These are phyloP conservation scores for Coemansia sp. DNA, from an alignment of 192 early-diverging fungal species.

Conservation along the genomic window DNA sequence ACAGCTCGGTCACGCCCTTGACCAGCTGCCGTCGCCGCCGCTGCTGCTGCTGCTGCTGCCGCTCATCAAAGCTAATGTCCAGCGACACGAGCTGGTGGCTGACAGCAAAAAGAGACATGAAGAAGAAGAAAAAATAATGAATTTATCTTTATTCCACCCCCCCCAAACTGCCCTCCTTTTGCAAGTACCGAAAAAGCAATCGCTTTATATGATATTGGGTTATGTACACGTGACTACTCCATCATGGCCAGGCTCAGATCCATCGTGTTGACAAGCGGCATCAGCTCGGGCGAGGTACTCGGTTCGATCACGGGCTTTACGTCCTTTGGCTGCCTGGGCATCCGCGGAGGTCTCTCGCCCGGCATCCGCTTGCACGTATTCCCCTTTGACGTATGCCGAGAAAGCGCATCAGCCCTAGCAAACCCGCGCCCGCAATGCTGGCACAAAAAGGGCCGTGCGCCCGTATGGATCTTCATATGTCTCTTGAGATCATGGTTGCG, in stretches of 20 bases:
- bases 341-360: not conserved
- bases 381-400: conserved; percentile 47
- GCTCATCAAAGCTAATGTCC: conserved; percentile 46
- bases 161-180: no score
- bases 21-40: conserved; percentile 19
- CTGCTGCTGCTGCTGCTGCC: no score
- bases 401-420: conserved; percentile 47
- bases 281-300: no score
- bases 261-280: no score
- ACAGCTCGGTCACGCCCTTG: conserved; percentile 49
- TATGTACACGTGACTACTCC: no score
- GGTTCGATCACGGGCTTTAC: not conserved
- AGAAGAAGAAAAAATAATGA: not conserved
- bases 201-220: no score
- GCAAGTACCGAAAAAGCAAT: no score
- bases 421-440: conserved; percentile 52
- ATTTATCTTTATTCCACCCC: no score
- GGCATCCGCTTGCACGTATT: conserved; percentile 50
- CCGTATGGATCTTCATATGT: conserved; percentile 67
- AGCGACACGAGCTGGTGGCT: conserved; percentile 51
- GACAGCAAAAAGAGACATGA: conserved; percentile 29
- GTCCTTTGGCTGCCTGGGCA: not conserved
- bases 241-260: no score
- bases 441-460: conserved; percentile 60
- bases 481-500: conserved; percentile 78